phyloP scores from a whole-genome alignment of 1,284 basidiomycete genomes.

The Naganishia sp. region DNA sequence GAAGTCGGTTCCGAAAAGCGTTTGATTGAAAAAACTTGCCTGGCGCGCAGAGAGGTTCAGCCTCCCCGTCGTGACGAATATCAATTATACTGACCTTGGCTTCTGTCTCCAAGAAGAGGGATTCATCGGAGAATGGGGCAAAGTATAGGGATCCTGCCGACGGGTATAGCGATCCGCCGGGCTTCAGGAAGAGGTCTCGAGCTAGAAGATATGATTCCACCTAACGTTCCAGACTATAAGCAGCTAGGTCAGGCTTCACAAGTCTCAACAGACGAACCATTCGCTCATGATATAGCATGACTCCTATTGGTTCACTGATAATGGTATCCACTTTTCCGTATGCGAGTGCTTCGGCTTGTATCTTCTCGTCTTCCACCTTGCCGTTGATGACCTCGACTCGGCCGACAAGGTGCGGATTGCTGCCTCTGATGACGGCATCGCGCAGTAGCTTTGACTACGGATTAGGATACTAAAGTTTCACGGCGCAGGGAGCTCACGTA shows the following conservation, averaged over 20 bases:
- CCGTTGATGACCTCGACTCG: conserved; percentile 34
- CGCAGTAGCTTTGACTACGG: conserved; percentile 45
- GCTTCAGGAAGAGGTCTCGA: conserved; percentile 56
- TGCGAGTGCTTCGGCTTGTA: conserved; percentile 34
- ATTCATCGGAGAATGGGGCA: conserved; percentile 56
- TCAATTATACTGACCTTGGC: conserved; percentile 50
- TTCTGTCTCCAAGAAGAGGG: conserved; percentile 56
- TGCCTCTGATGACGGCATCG: conserved; percentile 45
- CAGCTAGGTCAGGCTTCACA: not conserved
- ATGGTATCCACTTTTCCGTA: conserved; percentile 57
- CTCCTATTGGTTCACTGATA: conserved; percentile 59
- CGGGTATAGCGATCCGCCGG: conserved; percentile 56
- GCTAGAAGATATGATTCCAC: conserved; percentile 57
- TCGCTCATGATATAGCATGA: conserved; percentile 58
- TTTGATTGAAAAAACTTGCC: conserved; percentile 54
- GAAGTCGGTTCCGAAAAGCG: conserved; percentile 53
- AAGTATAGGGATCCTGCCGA: conserved; percentile 57
- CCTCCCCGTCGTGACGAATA: not conserved
- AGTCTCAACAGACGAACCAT: conserved; percentile 51
- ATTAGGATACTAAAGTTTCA: not conserved
- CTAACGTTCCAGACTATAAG: conserved; percentile 33
- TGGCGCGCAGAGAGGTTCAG: conserved; percentile 27
- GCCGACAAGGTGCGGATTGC: conserved; percentile 46
- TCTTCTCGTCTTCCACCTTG: conserved; percentile 40
- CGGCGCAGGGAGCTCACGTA: conserved; percentile 39